Conservation (phyloP, 1,284 basidiomycete species). For the Trichosporon coremiiforme region DNA sequence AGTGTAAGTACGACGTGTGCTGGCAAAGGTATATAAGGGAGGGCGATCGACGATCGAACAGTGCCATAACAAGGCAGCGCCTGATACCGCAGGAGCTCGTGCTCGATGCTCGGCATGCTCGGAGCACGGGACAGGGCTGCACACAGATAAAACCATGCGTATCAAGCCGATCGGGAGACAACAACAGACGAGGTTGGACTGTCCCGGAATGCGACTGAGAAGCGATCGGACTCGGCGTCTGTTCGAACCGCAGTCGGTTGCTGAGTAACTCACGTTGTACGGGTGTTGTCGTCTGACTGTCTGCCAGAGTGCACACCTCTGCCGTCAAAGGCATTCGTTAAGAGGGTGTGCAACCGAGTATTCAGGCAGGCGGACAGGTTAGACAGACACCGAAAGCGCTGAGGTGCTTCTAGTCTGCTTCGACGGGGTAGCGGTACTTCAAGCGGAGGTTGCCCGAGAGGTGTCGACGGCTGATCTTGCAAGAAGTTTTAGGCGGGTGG, state of each 20-base stretch:
- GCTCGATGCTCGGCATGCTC: too few species aligned
- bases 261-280: conserved; percentile 31
- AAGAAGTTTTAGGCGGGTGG: background rate
- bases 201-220: background rate
- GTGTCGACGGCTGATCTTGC: background rate
- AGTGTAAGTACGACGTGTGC: background rate
- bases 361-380: conserved; percentile 7
- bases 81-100: background rate
- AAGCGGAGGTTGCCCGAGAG: background rate
- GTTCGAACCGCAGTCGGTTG: background rate
- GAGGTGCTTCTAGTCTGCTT: conserved; percentile 9
- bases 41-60: background rate
- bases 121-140: background rate
- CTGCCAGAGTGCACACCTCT: conserved; percentile 29
- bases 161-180: background rate
- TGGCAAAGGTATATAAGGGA: background rate
- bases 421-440: too few species aligned
- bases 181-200: background rate
- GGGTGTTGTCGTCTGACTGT: conserved; percentile 32
- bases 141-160: background rate
- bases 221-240: background rate
- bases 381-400: conserved; percentile 6
- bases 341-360: conserved; percentile 14
- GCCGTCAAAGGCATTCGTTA: conserved; percentile 32
- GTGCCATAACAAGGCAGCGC: background rate